Evolutionary conservation across 768 basidiomycete species (phyloP), one percentile per base, ranked within the genome.

Genomic region (Leucogyrophana mollusca): DNA sequence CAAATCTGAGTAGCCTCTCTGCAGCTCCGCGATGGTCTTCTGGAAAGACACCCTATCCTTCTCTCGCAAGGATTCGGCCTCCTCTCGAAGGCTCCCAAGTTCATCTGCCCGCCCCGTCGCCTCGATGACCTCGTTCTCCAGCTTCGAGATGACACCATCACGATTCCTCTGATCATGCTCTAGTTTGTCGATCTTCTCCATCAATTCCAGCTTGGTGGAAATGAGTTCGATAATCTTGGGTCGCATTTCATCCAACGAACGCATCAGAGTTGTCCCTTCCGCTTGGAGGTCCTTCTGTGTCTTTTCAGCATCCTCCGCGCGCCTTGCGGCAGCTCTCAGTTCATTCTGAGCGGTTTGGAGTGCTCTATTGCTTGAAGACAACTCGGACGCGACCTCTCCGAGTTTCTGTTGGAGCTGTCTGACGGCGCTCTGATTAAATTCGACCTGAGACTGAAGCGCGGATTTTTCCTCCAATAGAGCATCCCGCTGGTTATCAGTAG

Each of bases 171-270:
- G 52, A 8, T 73, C 69, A 42, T 74, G 71, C 47, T 83, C 74
- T 45, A 90, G 63, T 45, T 65, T 62, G 51, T 79, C 80, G 36
- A 82, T 69, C 55, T 79, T 80, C 50, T 92, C 87, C 35, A 74
- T 72, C 8, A 89, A 73, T 49, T 87, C 79, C 11, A 88, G 67
- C 61, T 85, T 89, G 50, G 73, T 76, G 30, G 82, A 78, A 3
- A 87, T 90, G 44, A 94, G 72, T 59, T 90, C 83, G 17, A 91
- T 83, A 51, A 92, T 82, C 70, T 92, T 92, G 33, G 87, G 80
- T 23, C 86, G 79, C 81, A 92, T 85, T 65, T 92, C 89, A 52
- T 92, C 85, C 49, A 93, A 67, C n/a, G 87, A 83, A 22, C 75
- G 79, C 82, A 92, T 79, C 25, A 94, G 74, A 43, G 72, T 76